Conservation (phyloP, 1,139 yeast genomes). For the Pichia sp. region DNA sequence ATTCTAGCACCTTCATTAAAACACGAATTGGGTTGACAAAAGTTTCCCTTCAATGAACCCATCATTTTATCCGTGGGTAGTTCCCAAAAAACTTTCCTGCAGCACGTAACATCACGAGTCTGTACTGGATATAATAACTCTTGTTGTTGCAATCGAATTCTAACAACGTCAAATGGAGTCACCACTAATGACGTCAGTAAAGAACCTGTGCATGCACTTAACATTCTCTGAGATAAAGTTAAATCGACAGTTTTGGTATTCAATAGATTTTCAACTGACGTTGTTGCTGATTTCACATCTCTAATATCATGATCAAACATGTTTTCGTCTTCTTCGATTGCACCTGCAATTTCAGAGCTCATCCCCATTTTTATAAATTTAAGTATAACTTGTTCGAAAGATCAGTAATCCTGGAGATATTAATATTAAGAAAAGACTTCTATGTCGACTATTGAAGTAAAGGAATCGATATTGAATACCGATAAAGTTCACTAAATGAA, state of each 20-base stretch:
- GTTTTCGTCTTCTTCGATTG: conserved; percentile 31
- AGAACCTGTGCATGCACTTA: conserved; percentile 89
- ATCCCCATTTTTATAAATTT: too few species aligned
- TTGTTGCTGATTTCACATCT: neutral
- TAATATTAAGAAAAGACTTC: too few species aligned
- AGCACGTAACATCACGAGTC: conserved; percentile 23
- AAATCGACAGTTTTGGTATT: conserved; percentile 33
- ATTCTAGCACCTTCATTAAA: conserved; percentile 26
- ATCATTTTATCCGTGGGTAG: conserved; percentile 1
- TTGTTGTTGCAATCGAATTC: conserved; percentile 89
- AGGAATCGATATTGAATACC: too few species aligned
- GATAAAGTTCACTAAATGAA: too few species aligned
- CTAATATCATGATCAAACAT: conserved; percentile 12
- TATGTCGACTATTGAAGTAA: too few species aligned
- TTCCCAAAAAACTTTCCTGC: conserved; percentile 38
- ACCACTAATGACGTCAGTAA: conserved; percentile 78
- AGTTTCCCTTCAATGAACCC: conserved; percentile 23
- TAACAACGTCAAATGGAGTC: conserved; percentile 91
- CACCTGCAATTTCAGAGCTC: conserved; percentile 38
- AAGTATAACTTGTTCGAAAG: too few species aligned
- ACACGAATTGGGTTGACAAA: conserved; percentile 23
- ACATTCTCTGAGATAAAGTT: conserved; percentile 61
- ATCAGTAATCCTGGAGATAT: too few species aligned
- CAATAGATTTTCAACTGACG: too few species aligned
- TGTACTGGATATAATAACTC: conserved; percentile 48